phyloP scores from a whole-genome alignment of 2,329 filamentous ascomycete species.

The Trichoderma cornu-damae region DNA sequence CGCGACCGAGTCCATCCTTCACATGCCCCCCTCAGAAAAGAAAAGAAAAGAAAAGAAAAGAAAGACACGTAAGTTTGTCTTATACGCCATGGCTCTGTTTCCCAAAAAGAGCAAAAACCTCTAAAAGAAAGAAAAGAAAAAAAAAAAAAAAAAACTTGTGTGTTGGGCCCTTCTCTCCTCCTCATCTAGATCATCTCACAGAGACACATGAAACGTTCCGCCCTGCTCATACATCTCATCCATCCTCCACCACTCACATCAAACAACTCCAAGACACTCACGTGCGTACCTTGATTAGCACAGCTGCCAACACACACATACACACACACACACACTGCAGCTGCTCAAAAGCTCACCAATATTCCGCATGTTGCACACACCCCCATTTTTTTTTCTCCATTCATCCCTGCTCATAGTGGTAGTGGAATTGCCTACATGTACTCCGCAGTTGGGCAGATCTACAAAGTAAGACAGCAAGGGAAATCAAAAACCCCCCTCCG shows the following conservation, averaged over 20 bases:
- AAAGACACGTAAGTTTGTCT: too few species aligned
- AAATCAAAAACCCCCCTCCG: background rate
- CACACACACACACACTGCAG: background rate
- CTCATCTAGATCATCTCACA: background rate
- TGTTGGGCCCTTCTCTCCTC: background rate
- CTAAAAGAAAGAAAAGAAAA: background rate
- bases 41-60: too few species aligned
- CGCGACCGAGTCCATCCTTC: background rate
- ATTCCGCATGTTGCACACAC: background rate
- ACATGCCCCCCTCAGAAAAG: background rate
- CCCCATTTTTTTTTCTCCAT: background rate
- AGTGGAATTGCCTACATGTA: background rate
- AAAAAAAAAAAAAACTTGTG: background rate
- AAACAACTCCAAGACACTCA: background rate
- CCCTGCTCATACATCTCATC: background rate
- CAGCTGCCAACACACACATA: slow-evolving; percentile 1
- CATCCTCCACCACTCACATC: background rate
- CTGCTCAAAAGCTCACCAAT: too few species aligned
- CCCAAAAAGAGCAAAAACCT: background rate
- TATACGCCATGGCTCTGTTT: background rate
- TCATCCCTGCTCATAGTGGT: background rate
- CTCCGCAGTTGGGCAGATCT: slow-evolving; percentile 10
- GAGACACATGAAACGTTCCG: background rate
- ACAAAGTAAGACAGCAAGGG: background rate
- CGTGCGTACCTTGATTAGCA: slow-evolving; percentile 3